Evolutionary conservation across 257 asterid species (phyloP).

Genomic region (Capsicum chinense): DNA sequence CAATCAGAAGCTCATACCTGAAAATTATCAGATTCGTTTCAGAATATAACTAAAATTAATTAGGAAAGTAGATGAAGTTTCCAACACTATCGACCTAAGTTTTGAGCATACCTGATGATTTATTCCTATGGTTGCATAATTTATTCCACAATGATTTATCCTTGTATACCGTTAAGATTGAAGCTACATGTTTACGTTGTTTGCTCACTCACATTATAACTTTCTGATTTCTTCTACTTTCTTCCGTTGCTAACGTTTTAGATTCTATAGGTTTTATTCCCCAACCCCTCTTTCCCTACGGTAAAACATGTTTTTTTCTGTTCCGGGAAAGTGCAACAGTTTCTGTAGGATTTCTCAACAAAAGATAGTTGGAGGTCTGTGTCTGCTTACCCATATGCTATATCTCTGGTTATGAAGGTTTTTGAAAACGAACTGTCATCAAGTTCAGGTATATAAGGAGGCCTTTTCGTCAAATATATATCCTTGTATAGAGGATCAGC

Average conservation of each 20-base stretch:
- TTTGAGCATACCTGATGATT: neutral
- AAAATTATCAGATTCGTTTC: slow-evolving; percentile 23
- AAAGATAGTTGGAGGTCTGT: neutral
- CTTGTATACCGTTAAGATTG: neutral
- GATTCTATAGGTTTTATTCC: neutral
- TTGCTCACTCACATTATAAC: neutral
- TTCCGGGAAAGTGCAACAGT: neutral
- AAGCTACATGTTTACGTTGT: neutral
- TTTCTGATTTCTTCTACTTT: neutral
- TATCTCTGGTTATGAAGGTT: slow-evolving; percentile 66
- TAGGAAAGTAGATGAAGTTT: neutral
- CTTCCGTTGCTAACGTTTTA: neutral
- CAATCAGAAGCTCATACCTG: slow-evolving; percentile 86
- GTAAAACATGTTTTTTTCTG: neutral
- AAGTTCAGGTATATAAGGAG: slow-evolving; percentile 81
- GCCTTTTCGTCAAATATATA: slow-evolving; percentile 59
- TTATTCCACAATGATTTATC: neutral
- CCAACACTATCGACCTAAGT: neutral
- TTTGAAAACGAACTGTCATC: slow-evolving; percentile 78
- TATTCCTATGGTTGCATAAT: neutral
- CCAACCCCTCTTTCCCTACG: neutral
- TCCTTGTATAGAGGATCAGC: slow-evolving; percentile 68
- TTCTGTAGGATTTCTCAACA: slow-evolving; percentile 9
- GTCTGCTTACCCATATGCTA: slow-evolving; percentile 72
- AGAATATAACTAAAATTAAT: neutral